Conservation (phyloP, 768 basidiomycete genomes). For the Crepidotus variabilis region DNA sequence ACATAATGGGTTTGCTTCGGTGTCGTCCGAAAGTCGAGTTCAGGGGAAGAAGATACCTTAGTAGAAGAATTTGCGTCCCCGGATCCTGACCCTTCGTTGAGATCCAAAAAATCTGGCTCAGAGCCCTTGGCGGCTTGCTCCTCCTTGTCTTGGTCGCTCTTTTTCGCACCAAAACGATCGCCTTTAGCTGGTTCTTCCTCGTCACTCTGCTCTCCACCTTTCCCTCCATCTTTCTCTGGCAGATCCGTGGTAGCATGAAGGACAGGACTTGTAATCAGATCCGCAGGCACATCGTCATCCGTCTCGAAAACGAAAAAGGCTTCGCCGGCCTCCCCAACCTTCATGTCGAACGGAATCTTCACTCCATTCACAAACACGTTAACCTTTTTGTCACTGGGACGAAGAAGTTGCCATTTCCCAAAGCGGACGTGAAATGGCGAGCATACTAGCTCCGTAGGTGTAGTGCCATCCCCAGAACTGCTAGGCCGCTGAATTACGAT, state of each 20-base stretch:
- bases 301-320: constrained; percentile 99
- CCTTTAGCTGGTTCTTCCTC: constrained; percentile 5
- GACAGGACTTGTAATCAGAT: constrained; percentile 91
- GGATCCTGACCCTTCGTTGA: constrained; percentile 49
- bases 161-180: constrained; percentile 40
- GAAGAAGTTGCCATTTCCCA: constrained; percentile 93
- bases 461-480: constrained; percentile 41
- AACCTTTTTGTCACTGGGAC: constrained; percentile 94
- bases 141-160: constrained; percentile 13
- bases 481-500: constrained; percentile 80
- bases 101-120: constrained; percentile 84
- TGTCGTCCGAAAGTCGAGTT: constrained; percentile 22
- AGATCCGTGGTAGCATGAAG: constrained; percentile 61
- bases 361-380: constrained; percentile 84
- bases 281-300: constrained; percentile 88
- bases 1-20: constrained; percentile 27
- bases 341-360: constrained; percentile 91
- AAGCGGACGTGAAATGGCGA: constrained; percentile 98
- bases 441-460: constrained; percentile 68
- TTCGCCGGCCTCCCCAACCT: constrained; percentile 97
- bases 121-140: constrained; percentile 18
- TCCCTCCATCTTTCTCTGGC: constrained; percentile 21
- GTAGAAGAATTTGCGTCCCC: background rate
- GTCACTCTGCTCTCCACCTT: constrained; percentile 17
- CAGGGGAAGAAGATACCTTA: constrained; percentile 4